Conservation (phyloP, 1,139 yeast species). For the Blastobotrys apis region DNA sequence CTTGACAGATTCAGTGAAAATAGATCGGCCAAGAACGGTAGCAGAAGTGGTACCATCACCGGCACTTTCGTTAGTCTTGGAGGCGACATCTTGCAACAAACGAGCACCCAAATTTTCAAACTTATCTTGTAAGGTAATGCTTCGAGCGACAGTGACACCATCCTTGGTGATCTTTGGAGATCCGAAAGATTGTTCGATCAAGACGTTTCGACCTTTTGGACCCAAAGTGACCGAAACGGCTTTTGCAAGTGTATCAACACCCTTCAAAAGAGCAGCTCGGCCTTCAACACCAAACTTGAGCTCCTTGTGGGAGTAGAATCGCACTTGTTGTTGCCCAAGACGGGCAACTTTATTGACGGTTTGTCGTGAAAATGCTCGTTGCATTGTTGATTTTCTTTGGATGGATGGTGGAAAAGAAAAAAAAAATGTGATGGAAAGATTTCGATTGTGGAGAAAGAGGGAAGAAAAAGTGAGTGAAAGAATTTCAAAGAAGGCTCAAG, state of each 20-base stretch:
- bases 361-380: conserved; percentile 27
- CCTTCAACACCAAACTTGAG: conserved; percentile 98
- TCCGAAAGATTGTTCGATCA: conserved; percentile 95
- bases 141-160: conserved; percentile 96
- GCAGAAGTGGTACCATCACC: conserved; percentile 99
- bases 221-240: conserved; percentile 97
- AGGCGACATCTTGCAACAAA: conserved; percentile 94
- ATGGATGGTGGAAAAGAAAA: conserved; percentile 6
- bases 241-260: conserved; percentile 94
- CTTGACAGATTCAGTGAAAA: conserved; percentile 95
- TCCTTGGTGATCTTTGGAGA: conserved; percentile 98
- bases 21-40: conserved; percentile 94
- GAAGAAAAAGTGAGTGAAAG: conserved; percentile 8
- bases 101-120: conserved; percentile 97
- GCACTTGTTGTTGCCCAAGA: conserved; percentile 20
- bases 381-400: conserved; percentile 20
- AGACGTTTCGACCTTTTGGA: conserved; percentile 97
- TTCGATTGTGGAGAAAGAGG: conserved; percentile 6
- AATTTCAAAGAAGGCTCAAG: conserved; percentile 9
- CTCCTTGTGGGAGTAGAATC: conserved; percentile 73
- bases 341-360: conserved; percentile 21
- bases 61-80: conserved; percentile 96
- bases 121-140: conserved; percentile 82
- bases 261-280: conserved; percentile 91
- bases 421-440: conserved; percentile 5